Base-by-base conservation (phyloP, 2,329 filamentous ascomycete species). In the Ascochyta viciae-villosae region DNA sequence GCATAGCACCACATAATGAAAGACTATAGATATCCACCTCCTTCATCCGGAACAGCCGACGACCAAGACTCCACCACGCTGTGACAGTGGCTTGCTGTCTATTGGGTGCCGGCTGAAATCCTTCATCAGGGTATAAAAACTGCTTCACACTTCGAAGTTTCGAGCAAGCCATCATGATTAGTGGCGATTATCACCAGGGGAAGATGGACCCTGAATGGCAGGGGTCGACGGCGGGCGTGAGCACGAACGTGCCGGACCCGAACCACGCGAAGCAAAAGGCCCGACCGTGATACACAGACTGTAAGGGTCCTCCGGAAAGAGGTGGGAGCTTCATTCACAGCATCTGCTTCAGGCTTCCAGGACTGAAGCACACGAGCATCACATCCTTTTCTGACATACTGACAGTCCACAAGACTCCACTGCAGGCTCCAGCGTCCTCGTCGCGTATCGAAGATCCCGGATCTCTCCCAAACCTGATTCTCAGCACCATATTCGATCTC, bases 151-250 rank as follows among this genome's bases (percentile, higher is more conserved):
- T 26, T 41, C 31, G 43, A 51, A 49, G 24, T 43, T 51, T 47
- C 33, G 42, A 43, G 38, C 38, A 38, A 51, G 47, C 53, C 51
- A 51, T 24, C 31, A 22, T 43, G 27, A 8, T 34, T 51, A 56
- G 53, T 56, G 53, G 53, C 53, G 53, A 56, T 37, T 56, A 56
- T 56, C 53, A 56, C 53, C 53, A 56, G 42, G 42, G 53, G 37
- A 42, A 27, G 31, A 38, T 48, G 53, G 47, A 51, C 48, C 48
- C 53, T 43, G 43, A 51, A n/a, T 34, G 53, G 47, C 53, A 56
- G 43, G 53, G 53, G 22, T 51, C n/a, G 38, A 31, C 24, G 24
- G 43, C 31, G 47, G 26, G 26, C 22, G 15, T n/a, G 39, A 39
- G 22, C 16, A 43, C 16, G 26, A 43, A 27, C 38, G 42, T 50